phyloP scores from a whole-genome alignment of 2,329 filamentous ascomycete species.

The Emergomyces orientalis region DNA sequence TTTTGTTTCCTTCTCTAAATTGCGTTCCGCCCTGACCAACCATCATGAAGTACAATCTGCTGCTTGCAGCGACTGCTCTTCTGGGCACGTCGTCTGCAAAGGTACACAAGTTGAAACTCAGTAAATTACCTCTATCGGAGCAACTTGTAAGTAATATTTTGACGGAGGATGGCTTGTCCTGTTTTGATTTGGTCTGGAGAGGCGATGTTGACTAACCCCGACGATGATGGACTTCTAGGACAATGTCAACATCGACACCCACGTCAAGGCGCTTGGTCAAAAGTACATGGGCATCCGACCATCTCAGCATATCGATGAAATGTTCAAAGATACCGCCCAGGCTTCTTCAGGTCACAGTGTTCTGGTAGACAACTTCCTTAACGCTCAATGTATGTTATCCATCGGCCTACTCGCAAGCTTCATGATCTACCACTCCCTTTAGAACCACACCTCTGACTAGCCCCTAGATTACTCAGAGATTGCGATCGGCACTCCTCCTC shows the following conservation, averaged over 20 bases:
- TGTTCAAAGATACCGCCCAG: constrained; percentile 68
- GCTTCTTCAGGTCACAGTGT: constrained; percentile 64
- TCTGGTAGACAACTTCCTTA: constrained; percentile 93
- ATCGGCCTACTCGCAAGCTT: neutral
- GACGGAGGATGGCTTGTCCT: neutral
- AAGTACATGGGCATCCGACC: constrained; percentile 89
- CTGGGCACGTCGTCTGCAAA: constrained; percentile 74
- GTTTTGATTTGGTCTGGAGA: neutral
- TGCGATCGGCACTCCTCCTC: constrained; percentile 78
- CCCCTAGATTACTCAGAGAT: constrained; percentile 89
- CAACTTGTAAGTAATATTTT: constrained; percentile 62
- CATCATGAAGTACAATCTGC: constrained; percentile 74
- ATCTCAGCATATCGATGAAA: constrained; percentile 58
- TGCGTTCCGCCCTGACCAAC: constrained; percentile 8
- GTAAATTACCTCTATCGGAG: constrained; percentile 87
- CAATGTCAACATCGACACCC: constrained; percentile 66
- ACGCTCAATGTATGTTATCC: constrained; percentile 77
- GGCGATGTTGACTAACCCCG: neutral
- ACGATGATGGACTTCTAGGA: constrained; percentile 43
- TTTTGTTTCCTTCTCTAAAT: neutral
- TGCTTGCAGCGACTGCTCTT: constrained; percentile 70
- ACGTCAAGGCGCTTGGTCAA: constrained; percentile 75
- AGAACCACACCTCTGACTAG: neutral
- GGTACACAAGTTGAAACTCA: constrained; percentile 92
- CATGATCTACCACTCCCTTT: neutral